Base-by-base conservation (phyloP, 179 eudicot genomes). In the Vitellaria paradoxa region DNA sequence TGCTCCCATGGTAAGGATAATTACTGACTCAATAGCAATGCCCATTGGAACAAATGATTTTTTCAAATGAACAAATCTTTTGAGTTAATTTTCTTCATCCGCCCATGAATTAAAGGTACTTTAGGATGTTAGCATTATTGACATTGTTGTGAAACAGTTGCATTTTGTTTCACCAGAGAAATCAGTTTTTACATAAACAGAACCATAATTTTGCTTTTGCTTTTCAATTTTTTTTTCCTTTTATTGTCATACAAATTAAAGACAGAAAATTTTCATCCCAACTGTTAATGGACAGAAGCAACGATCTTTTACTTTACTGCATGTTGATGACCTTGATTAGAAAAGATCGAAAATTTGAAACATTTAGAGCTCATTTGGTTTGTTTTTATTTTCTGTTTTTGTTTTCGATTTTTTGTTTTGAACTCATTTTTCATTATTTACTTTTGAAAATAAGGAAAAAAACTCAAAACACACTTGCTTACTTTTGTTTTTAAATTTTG, bases 1-100 rank as follows among this genome's bases (percentile, higher is more conserved):
- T 77, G 94, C 96, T 83, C 98, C 98, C 72, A 90, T 90, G 98
- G 98, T 93, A 85, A 81, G 90, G 62, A 79, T 71, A 56, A 59
- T 67, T 37, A 66, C 50, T 10, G 18, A 55, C 60, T 68, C 56
- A 3, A 68, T 3, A 45, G 1, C 20, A 68, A 46, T n/a, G 73
- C 18, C 46, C 10, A 23, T 49, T 23, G 10, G 42, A 50, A 23
- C 18, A 68, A 14, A 11, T 49, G 50, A 10, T 47, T 9, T 21
- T 3, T n/a, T 53, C 46, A 13, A 50, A 59, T 17, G 15, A 9
- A 52, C 14, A 3, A 9, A 6, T 15, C 15, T 4, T 53, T 30
- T 11, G 4, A 4, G 9, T 3, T 15, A 17, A 18, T 55, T 24
- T 37, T 72, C 50, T 55, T 13, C 9, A 53, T 18, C 24, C 55